A percentile compares a stretch with the other conserved stretches of the same genome.
Evolutionary conservation across 805 yeast genomes (phyloP).

Genomic region (Soucietia sequanensis): DNA sequence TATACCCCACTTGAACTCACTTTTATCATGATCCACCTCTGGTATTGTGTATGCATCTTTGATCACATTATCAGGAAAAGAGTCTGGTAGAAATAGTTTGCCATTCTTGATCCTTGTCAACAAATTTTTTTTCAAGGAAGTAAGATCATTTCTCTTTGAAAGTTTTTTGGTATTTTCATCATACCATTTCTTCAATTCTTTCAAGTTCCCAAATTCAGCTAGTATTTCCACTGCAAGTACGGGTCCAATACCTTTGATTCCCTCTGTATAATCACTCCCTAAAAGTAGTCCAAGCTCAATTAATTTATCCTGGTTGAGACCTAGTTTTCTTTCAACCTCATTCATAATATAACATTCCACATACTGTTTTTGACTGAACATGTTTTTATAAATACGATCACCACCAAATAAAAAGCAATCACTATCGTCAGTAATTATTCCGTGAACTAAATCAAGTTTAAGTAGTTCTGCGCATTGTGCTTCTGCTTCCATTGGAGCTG

Average conservation of each 20-base stretch:
- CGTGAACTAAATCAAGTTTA: slow-evolving; percentile 77
- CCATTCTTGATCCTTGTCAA: slow-evolving; percentile 52
- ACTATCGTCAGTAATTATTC: slow-evolving; percentile 94
- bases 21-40: slow-evolving; percentile 77
- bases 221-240: slow-evolving; percentile 87
- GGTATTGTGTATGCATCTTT: slow-evolving; percentile 75
- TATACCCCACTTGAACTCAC: slow-evolving; percentile 83
- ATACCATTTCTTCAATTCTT: slow-evolving; percentile 54
- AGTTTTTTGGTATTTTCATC: slow-evolving; percentile 41
- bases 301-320: slow-evolving; percentile 59
- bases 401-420: slow-evolving; percentile 97
- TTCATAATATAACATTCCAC: slow-evolving; percentile 76
- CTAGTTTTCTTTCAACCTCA: slow-evolving; percentile 61
- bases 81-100: slow-evolving; percentile 54
- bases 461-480: slow-evolving; percentile 92
- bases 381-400: slow-evolving; percentile 75
- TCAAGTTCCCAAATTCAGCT: slow-evolving; percentile 68
- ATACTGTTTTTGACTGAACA: slow-evolving; percentile 90
- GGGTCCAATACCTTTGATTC: slow-evolving; percentile 91
- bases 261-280: slow-evolving; percentile 96
- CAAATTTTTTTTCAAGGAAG: slow-evolving; percentile 56
- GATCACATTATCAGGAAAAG: slow-evolving; percentile 71
- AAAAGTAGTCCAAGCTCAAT: slow-evolving; percentile 80
- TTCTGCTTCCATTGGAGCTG: slow-evolving; percentile 99
- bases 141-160: slow-evolving; percentile 38